A percentile compares a stretch with the other conserved stretches of the same genome.
Evolutionary conservation across 164 flowering plant genomes (phyloP).

Genomic region (Stephania cephalantha): DNA sequence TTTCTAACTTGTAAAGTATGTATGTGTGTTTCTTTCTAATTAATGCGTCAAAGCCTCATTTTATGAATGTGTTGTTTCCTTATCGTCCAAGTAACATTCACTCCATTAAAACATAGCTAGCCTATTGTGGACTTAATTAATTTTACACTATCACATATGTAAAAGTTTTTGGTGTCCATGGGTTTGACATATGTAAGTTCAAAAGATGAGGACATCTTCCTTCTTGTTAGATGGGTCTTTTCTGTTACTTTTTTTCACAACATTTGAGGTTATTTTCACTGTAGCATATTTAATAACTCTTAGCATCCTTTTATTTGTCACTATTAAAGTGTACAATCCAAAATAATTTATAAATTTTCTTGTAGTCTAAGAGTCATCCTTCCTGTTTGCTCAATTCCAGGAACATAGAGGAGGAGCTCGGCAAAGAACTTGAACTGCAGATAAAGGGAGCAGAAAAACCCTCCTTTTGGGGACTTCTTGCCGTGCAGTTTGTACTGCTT

Average conservation of each 20-base stretch:
- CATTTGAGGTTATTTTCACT: background rate
- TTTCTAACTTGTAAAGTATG: too few relatives aligned
- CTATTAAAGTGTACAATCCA: background rate
- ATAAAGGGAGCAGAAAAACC: constrained; percentile 91
- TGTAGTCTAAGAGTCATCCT: constrained; percentile 2
- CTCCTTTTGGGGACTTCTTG: constrained; percentile 72
- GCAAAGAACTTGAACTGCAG: constrained; percentile 89
- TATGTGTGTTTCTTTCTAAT: too few relatives aligned
- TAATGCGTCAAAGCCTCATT: too few relatives aligned
- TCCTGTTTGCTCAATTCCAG: constrained; percentile 33
- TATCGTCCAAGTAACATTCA: too few relatives aligned
- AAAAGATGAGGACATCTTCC: background rate
- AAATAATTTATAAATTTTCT: background rate
- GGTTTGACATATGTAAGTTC: too few relatives aligned
- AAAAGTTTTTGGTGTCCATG: too few relatives aligned
- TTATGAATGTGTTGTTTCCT: too few relatives aligned
- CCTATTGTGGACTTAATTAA: too few relatives aligned
- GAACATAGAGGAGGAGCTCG: constrained; percentile 65
- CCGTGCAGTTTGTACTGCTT: constrained; percentile 58
- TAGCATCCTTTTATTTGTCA: background rate
- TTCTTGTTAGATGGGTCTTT: background rate
- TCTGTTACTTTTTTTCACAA: background rate
- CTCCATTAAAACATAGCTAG: too few relatives aligned
- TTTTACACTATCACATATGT: too few relatives aligned
- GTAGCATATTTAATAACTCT: background rate